Base-by-base conservation (phyloP, 2,329 filamentous ascomycete genomes). In the Cercospora sp. region DNA sequence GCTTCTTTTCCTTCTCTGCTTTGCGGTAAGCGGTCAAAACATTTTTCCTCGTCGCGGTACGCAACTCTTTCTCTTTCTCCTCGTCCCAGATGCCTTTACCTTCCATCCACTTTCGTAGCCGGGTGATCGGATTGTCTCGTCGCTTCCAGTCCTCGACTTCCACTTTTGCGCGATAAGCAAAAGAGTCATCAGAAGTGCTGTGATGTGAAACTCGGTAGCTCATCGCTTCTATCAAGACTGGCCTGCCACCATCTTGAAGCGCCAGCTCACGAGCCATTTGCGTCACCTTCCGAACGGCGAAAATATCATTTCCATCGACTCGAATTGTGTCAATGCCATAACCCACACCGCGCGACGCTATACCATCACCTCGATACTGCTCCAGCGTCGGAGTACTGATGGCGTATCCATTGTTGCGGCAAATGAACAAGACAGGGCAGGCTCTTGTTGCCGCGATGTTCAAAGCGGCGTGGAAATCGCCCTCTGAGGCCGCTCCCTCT, bases 121-220 rank as follows among this genome's bases (percentile, higher is more conserved):
- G 86, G 2, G 91, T 93, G 61, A 97, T 90, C 1, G 93, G 93
- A 75, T 97, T 97, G 77, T 97, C 94, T 12, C 93, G 85, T 0
- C 93, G 79, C 80, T 96, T 97, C 93, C 93, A 97, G 78, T 97
- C 92, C 78, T 97, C 91, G 7, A 99, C 95, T 77, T 99, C 95
- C 0, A 97, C 89, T 28, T 91, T 89, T 1, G 94, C 93, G 8
- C 95, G 91, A 82, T 99, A 99, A 0, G 95, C 95, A 76, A 97
- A 99, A 28, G 91, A 95, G 81, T 99, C 95, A 77, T 99, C 95
- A 0, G 91, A 95, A 0, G 95, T 99, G 80, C 93, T 97, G 82
- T 99, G 95, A 78, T 99, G 93, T 6, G 92, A 94, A 53, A 98
- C 94, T n/a, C 95, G 93, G 81, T 99, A 99, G 26, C 92, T 94